Percentiles rank a stretch among this genome's conserved stretches.
These are phyloP conservation scores for Polyporus tsugae DNA, from an alignment of 1,284 basidiomycete species.

Conservation along the genomic window DNA sequence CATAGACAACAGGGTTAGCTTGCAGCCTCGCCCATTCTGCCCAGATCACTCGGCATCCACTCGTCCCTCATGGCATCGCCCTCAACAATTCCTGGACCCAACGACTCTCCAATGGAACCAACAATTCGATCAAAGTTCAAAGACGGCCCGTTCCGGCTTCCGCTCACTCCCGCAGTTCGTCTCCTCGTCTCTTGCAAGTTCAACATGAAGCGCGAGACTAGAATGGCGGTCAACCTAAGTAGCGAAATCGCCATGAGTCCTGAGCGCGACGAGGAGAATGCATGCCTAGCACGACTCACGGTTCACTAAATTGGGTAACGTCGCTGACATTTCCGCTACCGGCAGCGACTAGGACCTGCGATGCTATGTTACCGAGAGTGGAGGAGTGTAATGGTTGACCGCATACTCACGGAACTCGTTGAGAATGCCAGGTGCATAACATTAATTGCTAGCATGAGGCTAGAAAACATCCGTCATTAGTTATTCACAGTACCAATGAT, in stretches of 20 bases:
- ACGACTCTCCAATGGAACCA: neutral
- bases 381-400: too few species aligned
- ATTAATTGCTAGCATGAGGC: constrained; percentile 6
- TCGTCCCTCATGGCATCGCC: too few species aligned
- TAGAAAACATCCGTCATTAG: neutral
- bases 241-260: neutral
- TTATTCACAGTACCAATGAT: too few species aligned
- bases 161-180: neutral
- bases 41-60: too few species aligned
- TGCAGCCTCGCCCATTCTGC: too few species aligned
- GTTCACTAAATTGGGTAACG: neutral
- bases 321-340: neutral
- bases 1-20: too few species aligned
- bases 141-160: neutral
- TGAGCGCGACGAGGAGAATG: neutral
- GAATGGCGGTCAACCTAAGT: constrained; percentile 7
- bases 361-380: neutral
- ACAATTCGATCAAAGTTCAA: neutral
- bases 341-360: neutral
- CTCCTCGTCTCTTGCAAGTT: constrained; percentile 2
- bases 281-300: neutral
- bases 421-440: constrained; percentile 3
- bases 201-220: constrained; percentile 6
- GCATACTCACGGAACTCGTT: neutral
- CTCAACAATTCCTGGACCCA: neutral